Evolutionary conservation across 148 eudicot genomes (phyloP), one percentile per base, ranked within the genome.

Genomic region (Diospyros kaki): DNA sequence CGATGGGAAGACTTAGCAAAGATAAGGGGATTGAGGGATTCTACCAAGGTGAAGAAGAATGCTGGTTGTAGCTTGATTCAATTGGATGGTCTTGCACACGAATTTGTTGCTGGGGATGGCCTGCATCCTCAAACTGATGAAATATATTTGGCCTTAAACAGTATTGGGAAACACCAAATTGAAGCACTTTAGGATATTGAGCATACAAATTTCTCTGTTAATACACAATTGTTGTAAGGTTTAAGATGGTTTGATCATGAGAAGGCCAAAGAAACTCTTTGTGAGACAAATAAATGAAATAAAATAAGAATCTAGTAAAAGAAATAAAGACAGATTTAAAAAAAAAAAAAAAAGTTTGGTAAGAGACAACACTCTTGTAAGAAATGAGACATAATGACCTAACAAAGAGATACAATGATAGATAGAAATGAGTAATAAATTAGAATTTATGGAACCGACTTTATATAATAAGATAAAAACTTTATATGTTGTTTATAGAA

Each of bases 11-110:
- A 89, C 58, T 83, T 89, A 42, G 79, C 70, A 41, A 82, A 80
- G 77, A 84, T 86, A 9, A 87, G 97, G 73, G 84, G 81, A 69
- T 75, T 80, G 83, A 83, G 89, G 64, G 92, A 88, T 76, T 75
- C 75, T 72, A 79, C 75, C 43, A 76, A 59, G 76, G 83, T 91
- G 48, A 84, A 80, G 81, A 93, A 87, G 78, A 83, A 71, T 77
- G 94, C 90, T 79, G 97, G 92, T 14, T 88, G 90, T 79, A 92
- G 97, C 80, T 79, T 77, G 83, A 88, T 90, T 75, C 81, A 86
- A 68, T 64, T 88, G 84, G 68, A 90, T 80, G 91, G 90, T 40
- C 76, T 78, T 7, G 80, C 53, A 15, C 89, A 86, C 64, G 93
- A 90, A 83, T 92, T 90, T 75, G 76, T 92, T 73, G 89, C 97